Base-by-base conservation (phyloP, 306 rosid species). In the Quercus parvula region DNA sequence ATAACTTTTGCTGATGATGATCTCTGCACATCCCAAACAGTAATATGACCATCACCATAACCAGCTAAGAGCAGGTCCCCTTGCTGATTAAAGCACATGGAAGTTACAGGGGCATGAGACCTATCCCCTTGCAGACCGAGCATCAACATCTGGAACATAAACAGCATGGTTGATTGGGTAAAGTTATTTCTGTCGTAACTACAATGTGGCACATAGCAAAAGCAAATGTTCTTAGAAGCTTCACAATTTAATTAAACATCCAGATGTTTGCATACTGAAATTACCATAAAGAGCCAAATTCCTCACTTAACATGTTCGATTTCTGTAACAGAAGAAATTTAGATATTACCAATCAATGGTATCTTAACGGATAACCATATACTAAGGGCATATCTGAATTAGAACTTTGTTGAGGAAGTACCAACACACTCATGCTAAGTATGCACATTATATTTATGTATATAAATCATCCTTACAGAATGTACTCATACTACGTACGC, bases 1-100 rank as follows among this genome's bases (percentile, higher is more conserved):
- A 95, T 87, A 83, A 88, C 87, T 85, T 89, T 95, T 55, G 93
- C 96, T 18, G 87, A 86, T 0, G 88, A 88, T 69, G 89, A 88
- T 85, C 86, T 95, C 87, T 87, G 95, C 71, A 91, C 87, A 78
- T 95, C 99, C 99, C 99, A 95, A 70, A 95, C 79, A 54, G 90
- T 90, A 73, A 93, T 83, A 81, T 91, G 99, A 83, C 98, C 99
- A 81, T 92, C 96, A 71, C 88, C 89, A 41, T 91, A 95, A 84
- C 99, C 99, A 77, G 99, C 98, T 77, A 95, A 85, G 79, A 95
- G 98, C 83, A 95, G 85, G 85, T 95, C 99, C 67, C 97, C 99
- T 82, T 90, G 99, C 86, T 89, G 98, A 87, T 87, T 95, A 86
- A 95, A 91, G 88, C 92, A 91, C 87, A 95, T 75, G 44, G 99